Base-by-base conservation (phyloP, 208 protist species). In the Trypanosoma melophagium region DNA sequence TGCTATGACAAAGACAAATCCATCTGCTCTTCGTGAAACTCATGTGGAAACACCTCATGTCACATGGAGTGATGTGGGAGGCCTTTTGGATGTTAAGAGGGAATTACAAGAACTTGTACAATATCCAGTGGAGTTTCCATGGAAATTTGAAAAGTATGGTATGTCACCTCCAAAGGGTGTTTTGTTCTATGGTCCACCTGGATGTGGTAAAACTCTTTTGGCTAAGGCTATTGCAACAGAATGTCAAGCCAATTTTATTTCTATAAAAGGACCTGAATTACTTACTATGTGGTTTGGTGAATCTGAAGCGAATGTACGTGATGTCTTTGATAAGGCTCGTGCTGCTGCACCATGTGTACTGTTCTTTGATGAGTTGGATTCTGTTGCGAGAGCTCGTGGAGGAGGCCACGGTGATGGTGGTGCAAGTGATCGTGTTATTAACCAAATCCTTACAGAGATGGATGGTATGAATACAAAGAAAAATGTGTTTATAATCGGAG, bases 241-340 rank as follows among this genome's bases (percentile, higher is more conserved):
- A 79, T 99, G 98, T 86, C 96, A 99, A 86, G 98, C 99, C 54
- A 99, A 99, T 89, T 99, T 99, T 86, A 99, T 99, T 79, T 99
- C 97, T 17, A 98, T 99, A 81, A 99, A 99, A 92, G 99, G 99
- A 41, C 99, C 99, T n/a, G 99, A 99, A 87, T 90, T 99, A 58
- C 87, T 99, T 25, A 99, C 99, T n/a, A 99, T 99, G 99, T 99
- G 99, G 99, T 99, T 99, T 68, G 99, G 99, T 74, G 99, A 99
- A 84, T 99, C 98, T 41, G 99, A 99, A 90, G 93, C 98, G n/a
- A 99, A 99, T 76, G 98, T 99, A 19, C 91, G 99, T 71, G 98
- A 99, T 60, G 85, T 99, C 49, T 99, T 99, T 86, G 98, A 99
- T 92, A 99, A 99, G 89, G 99, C 99, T 17, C 87, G 99, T 55